A percentile compares a stretch with the other conserved stretches of the same genome.
phyloP scores from a whole-genome alignment of 2,329 filamentous ascomycete species.

The Pleoardoris graminearum region DNA sequence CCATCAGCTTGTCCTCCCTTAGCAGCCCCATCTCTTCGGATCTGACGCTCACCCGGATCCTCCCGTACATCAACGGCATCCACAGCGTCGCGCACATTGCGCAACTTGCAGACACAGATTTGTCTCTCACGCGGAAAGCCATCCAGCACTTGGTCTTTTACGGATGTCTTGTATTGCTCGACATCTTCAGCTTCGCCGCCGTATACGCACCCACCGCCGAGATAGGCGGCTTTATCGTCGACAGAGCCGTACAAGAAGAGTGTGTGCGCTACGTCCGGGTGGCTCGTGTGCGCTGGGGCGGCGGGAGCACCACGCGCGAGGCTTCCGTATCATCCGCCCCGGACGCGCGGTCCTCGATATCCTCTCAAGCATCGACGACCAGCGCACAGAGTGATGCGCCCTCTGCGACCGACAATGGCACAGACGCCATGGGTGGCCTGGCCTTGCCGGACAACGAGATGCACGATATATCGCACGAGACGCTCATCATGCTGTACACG shows the following conservation, averaged over 20 bases:
- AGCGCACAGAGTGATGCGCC: conserved; percentile 22
- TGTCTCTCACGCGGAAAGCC: conserved; percentile 82
- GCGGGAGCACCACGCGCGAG: conserved; percentile 19
- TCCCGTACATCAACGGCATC: conserved; percentile 86
- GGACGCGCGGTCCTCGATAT: conserved; percentile 26
- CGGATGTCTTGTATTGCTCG: conserved; percentile 83
- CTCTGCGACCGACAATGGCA: conserved; percentile 20
- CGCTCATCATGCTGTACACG: conserved; percentile 79
- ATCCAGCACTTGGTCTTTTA: conserved; percentile 92
- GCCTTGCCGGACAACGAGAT: too few species aligned
- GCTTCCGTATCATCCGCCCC: conserved; percentile 16
- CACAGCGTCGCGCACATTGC: conserved; percentile 88
- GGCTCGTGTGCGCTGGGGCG: conserved; percentile 40
- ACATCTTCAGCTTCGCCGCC: conserved; percentile 91
- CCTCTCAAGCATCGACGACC: conserved; percentile 20
- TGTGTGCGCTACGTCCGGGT: conserved; percentile 76
- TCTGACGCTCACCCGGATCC: conserved; percentile 75
- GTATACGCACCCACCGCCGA: conserved; percentile 85
- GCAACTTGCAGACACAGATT: conserved; percentile 79
- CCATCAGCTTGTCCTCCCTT: conserved; percentile 51
- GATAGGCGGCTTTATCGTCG: conserved; percentile 77
- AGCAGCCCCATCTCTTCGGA: conserved; percentile 64
- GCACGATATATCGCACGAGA: conserved; percentile 33
- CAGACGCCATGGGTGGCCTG: too few species aligned
- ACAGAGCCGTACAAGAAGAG: conserved; percentile 79